Base-by-base conservation (phyloP, 345 rosid genomes). In the Salix brachista region DNA sequence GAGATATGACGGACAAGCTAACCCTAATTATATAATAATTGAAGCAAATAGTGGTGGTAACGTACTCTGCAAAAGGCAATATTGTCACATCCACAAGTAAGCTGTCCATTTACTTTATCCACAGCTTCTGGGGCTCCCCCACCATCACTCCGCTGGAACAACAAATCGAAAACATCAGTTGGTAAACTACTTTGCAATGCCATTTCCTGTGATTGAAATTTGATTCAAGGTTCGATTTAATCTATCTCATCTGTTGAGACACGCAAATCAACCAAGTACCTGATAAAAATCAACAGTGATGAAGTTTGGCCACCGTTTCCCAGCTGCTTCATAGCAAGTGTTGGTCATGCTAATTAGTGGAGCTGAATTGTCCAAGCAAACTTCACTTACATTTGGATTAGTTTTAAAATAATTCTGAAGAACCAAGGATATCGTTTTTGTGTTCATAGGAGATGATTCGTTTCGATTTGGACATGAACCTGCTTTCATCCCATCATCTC, bases 221-320 rank as follows among this genome's bases (percentile, higher is more conserved):
- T 30, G 64, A 1, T 67, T 12, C 70, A 19, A 41, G 19, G 37
- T 6, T 74, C 30, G 13, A 32, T 32, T 23, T 2, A 54, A 23
- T 54, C 3, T 7, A 54, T 54, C 25, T 54, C 25, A 5, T 54
- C 60, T 54, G 60, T 2, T 19, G 10, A 18, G 60, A 54, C 21
- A n/a, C 62, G 52, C 65, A 25, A 14, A 28, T 64, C 46, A 52
- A 64, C 5, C 7, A 54, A 58, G 48, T 76, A 96, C 99, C 99
- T 91, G 89, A 80, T 96, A 96, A 81, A 81, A 92, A 78, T 92
- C 99, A 28, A 96, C 98, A 0, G 99, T 90, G 3, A 96, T 93
- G 92, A 93, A 96, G 89, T 96, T 96, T 50, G 98, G 98, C 99
- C 99, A 96, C 46, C 99, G 85, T 75, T 90, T 85, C 19, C 94